Base-by-base conservation (phyloP, 768 basidiomycete genomes). In the Astraeus odoratus region DNA sequence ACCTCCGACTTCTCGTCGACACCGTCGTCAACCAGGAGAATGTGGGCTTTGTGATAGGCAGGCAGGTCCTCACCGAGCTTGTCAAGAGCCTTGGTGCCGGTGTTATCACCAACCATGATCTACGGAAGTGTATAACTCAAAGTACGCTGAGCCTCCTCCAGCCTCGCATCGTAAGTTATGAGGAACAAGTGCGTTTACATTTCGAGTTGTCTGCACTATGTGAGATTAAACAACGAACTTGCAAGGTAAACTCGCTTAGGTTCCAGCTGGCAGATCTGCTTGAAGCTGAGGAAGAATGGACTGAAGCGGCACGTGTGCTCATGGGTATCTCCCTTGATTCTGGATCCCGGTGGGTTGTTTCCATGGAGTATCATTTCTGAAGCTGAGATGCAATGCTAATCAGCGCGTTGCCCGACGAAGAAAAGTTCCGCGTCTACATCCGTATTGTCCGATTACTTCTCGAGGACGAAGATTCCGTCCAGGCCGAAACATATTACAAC, bases 401-500 rank as follows among this genome's bases (percentile, higher is more conserved):
- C 54, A 85, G 83, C 29, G 67, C 79, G 12, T 72, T 83, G 24
- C 68, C 80, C 5, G 92, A 96, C 63, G 77, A 80, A 48, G 91
- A 95, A 42, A 96, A 92, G 63, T 77, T 99, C 29, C 77, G 78
- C 22, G 76, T 95, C 29, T 96, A 97, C 60, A 82, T 98, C 48
- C 86, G 94, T 47, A 95, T 98, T 52, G 89, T 98, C 42, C 83
- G 96, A 15, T 75, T 98, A 5, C 75, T 96, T 16, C 75, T 99
- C 26, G 95, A 99, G 69, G 93, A 96, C 44, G 93, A 95, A 61
- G 95, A 99, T 58, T 91, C 89, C 4, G 86, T 94, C 2, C 89
- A 93, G 64, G 96, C 96, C n/a, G 95, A 98, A 61, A 89, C 92
- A 2, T 98, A 93, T 67, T 95, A 95, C 65, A 95, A 94, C 58